Evolutionary conservation across 257 asterid genomes (phyloP).

Genomic region (Eucommia ulmoides): DNA sequence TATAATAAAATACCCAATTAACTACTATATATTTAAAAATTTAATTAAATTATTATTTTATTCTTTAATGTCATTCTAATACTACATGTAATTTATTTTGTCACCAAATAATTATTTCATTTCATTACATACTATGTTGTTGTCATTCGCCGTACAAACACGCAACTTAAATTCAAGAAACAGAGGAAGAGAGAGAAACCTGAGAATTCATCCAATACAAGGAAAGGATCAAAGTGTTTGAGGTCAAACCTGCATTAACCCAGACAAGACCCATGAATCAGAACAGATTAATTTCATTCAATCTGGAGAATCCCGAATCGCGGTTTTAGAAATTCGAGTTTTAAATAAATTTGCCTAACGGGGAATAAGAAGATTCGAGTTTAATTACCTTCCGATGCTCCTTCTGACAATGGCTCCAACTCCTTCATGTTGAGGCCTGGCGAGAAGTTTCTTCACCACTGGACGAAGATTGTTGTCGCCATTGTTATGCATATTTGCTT

Average conservation of each 20-base stretch:
- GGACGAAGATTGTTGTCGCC: constrained; percentile 45
- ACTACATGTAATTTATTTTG: too few species aligned
- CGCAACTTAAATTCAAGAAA: too few species aligned
- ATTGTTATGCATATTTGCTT: constrained; percentile 24
- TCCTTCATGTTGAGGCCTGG: constrained; percentile 84
- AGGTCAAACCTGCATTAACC: constrained; percentile 49
- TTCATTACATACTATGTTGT: too few species aligned
- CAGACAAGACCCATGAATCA: background rate
- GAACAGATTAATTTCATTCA: background rate
- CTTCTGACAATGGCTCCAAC: constrained; percentile 81
- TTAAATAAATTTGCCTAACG: too few species aligned
- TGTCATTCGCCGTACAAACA: too few species aligned
- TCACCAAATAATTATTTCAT: too few species aligned
- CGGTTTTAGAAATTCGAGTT: too few species aligned
- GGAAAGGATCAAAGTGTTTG: constrained; percentile 76
- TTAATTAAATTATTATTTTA: too few species aligned
- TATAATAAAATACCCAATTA: too few species aligned
- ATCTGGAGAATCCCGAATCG: too few species aligned
- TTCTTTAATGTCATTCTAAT: too few species aligned
- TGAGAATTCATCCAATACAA: constrained; percentile 76
- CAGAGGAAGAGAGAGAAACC: constrained; percentile 27
- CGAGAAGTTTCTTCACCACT: constrained; percentile 54
- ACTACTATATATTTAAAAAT: too few species aligned
- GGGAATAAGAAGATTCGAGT: background rate
- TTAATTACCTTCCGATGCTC: constrained; percentile 73